phyloP scores from a whole-genome alignment of 352 stramenopile species.

The Globisporangium rhizosaccharum region DNA sequence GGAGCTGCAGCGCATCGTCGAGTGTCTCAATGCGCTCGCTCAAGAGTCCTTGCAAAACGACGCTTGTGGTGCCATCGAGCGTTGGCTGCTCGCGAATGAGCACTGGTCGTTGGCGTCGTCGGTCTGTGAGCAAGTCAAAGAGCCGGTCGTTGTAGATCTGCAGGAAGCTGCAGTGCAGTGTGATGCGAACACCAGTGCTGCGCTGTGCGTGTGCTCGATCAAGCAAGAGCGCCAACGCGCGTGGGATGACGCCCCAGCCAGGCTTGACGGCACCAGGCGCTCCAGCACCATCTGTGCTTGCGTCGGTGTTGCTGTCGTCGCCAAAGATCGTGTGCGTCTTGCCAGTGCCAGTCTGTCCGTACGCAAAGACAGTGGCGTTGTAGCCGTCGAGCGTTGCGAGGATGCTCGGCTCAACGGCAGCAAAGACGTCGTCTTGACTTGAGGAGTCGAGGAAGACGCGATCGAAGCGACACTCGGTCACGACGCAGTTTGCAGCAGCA shows the following conservation, averaged over 20 bases:
- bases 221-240: constrained; percentile 72
- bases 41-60: constrained; percentile 58
- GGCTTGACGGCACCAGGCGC: constrained; percentile 5
- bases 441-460: constrained; percentile 55
- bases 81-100: constrained; percentile 59
- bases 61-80: constrained; percentile 41
- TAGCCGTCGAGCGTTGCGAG: constrained; percentile 68
- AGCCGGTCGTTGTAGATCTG: constrained; percentile 95
- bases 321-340: constrained; percentile 93
- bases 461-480: constrained; percentile 72
- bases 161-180: constrained; percentile 83
- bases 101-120: constrained; percentile 58
- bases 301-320: constrained; percentile 20
- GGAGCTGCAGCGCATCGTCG: constrained; percentile 43
- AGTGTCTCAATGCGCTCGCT: constrained; percentile 37
- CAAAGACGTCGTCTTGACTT: constrained; percentile 80
- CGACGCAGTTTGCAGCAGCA: constrained; percentile 16
- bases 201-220: constrained; percentile 9
- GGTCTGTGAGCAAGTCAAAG: constrained; percentile 85
- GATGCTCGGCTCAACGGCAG: constrained; percentile 55
- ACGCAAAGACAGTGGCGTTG: constrained; percentile 91
- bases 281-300: neutral
- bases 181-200: constrained; percentile 19
- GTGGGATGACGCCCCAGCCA: constrained; percentile 75
- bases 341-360: constrained; percentile 88